phyloP scores from a whole-genome alignment of 176 grass and related monocot genomes.

The Paspalum vaginatum region DNA sequence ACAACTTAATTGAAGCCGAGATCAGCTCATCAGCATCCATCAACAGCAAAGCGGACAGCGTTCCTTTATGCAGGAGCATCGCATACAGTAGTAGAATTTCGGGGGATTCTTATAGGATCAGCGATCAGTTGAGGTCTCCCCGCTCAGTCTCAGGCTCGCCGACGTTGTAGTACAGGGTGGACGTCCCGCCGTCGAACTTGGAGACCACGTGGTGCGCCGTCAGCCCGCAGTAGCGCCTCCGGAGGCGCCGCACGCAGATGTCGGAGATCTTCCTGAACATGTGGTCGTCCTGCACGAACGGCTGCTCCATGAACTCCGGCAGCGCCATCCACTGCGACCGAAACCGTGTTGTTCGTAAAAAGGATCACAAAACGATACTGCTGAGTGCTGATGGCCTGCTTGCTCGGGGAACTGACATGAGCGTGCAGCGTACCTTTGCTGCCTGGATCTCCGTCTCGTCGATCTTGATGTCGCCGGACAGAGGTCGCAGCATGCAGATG shows the following conservation, averaged over 20 bases:
- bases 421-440: slow-evolving; percentile 50
- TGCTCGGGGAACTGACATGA: not conserved
- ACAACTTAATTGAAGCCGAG: not conserved
- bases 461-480: slow-evolving; percentile 57
- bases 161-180: slow-evolving; percentile 64
- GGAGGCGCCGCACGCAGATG: slow-evolving; percentile 59
- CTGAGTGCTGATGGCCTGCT: too few species aligned
- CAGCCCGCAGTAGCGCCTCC: slow-evolving; percentile 64
- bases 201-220: slow-evolving; percentile 59
- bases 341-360: not conserved
- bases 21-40: not conserved
- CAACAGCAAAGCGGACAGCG: too few species aligned
- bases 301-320: slow-evolving; percentile 56
- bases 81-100: too few species aligned
- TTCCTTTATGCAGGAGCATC: too few species aligned
- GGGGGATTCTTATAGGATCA: too few species aligned
- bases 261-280: slow-evolving; percentile 72
- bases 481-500: slow-evolving; percentile 73
- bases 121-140: not conserved
- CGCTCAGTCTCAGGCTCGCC: slow-evolving; percentile 4
- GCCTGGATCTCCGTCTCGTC: slow-evolving; percentile 66
- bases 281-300: slow-evolving; percentile 59
- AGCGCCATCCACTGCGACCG: slow-evolving; percentile 90
- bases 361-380: not conserved
- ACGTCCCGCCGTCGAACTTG: slow-evolving; percentile 69